Base-by-base conservation (phyloP, 768 basidiomycete species). In the Megacollybia marginata region DNA sequence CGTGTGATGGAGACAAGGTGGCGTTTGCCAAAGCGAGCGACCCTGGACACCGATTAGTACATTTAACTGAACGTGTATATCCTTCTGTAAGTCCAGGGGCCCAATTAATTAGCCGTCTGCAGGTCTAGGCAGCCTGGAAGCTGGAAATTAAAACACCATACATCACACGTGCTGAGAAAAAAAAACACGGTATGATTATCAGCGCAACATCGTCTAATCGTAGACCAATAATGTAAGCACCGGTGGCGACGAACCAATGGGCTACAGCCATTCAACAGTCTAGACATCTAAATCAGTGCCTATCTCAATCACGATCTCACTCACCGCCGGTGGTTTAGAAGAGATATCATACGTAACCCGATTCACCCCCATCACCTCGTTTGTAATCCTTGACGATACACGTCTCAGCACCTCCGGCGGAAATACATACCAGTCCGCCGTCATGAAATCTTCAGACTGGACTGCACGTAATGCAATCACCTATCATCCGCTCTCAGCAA, bases 401-500 rank as follows among this genome's bases (percentile, higher is more conserved):
- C 85, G 83, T 54, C 87, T 83, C 51, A 99, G 69, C 10, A 98
- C 82, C 40, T 87, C 85, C 13, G 92, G 71, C 23, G 95, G 94
- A 78, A 98, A 99, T n/a, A 89, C 83, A 70, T 61, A 92, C 95
- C 95, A 98, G 65, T 98, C 95, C 33, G 96, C 96, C 12, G 96
- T 99, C 96, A 99, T 99, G 63, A 99, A 99, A 66, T 99, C 96
- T 63, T 97, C 95, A n/a, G 93, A 85, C 62, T 90, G 86, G 9
- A 98, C 95, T 2, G 96, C 96, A 46, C 96, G 82, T 48, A 99
- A 74, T 1, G 92, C 90, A 51, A 98, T 91, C 45, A 99, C 94
- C 83, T 88, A 57, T 35, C 28, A 23, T 12, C 34, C 47, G 36
- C 20, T 49, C 32, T 51, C 48, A 57, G 18, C 46, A 50, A 43